Base-by-base conservation (phyloP, 331 rosid genomes). In the Dryas integrifolia region DNA sequence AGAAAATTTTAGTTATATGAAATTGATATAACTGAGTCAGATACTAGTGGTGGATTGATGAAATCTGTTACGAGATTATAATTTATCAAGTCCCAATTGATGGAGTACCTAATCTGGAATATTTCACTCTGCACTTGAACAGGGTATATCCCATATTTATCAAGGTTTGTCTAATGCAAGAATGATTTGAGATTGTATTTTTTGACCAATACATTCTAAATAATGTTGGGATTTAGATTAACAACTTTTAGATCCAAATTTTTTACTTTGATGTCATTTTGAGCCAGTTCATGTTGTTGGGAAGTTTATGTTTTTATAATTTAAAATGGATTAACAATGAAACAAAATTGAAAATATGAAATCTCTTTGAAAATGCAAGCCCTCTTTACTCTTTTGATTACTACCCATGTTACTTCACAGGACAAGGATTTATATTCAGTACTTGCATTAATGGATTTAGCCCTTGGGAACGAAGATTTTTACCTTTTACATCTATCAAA, bases 321-420 rank as follows among this genome's bases (percentile, higher is more conserved):
- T 48, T 21, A 67, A 1, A 30, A 13, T 5, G 8, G 21, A 13
- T 21, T 38, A 48, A 12, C 40, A 39, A 11, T 9, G 16, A 41
- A 46, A 44, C 61, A 43, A 26, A 69, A 41, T 8, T 10, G 59
- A 68, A 72, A 14, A 44, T 39, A 40, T 66, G 82, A 26, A 18
- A 58, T 81, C 45, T 79, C 62, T 53, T 57, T 69, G 67, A 14
- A 56, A 56, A 69, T 57, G 50, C n/a, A 14, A 70, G 30, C 44
- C 24, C 24, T 30, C 18, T 59, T 14, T 15, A 24, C 24, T 7
- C 57, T 21, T 0, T 39, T 77, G 39, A 13, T 70, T 53, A 9
- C 9, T 53, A 12, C 45, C 3, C 5, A 18, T 39, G 35, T 40
- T 65, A 58, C 18, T 49, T 8, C 14, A 8, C 5, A 7, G 52